Base-by-base conservation (phyloP, 306 rosid species). In the Cicer judaicum region DNA sequence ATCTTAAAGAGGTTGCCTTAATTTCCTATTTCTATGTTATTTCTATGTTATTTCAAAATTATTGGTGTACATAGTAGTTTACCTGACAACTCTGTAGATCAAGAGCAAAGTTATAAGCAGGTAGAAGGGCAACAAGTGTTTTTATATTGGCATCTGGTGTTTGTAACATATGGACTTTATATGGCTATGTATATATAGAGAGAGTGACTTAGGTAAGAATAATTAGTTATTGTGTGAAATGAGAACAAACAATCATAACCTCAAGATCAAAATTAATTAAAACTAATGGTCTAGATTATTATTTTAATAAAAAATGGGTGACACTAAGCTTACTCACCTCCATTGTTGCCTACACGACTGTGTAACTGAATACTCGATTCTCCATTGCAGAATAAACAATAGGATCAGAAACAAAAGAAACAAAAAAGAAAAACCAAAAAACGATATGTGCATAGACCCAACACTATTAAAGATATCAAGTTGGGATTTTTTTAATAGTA, bases 1-100 rank as follows among this genome's bases (percentile, higher is more conserved):
- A 87, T 68, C 90, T 93, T 72, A 87, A 68, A 65, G 93, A 91
- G 98, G 97, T 93, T 83, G 21, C 65, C 55, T 80, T 72, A 42
- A 39, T 67, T 52, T 84, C 69, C 18, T n/a, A n/a, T n/a, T n/a
- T n/a, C n/a, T n/a, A n/a, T n/a, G n/a, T n/a, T 75, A 39, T 57
- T 82, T 66, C 41, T 57, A 43, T 67, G 38, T 74, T 77, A 38
- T 53, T 47, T 79, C 64, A 43, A n/a, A 70, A 41, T 69, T 56
- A 53, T 64, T 63, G 15, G 46, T 34, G 52, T 14, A 24, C 50
- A 46, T 74, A 38, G 44, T 19, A 42, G 36, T 78, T 42, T 67
- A 19, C 10, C n/a, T 54, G 24, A 24, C 15, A 18, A 36, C 64
- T 67, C 18, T 48, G 12, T 24, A 38, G 24, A 60, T 53, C 41